Percentiles rank a stretch among this genome's conserved stretches.
These are phyloP conservation scores for Massariosphaeria phaeospora DNA, from an alignment of 495 filamentous ascomycete species.

Conservation along the genomic window DNA sequence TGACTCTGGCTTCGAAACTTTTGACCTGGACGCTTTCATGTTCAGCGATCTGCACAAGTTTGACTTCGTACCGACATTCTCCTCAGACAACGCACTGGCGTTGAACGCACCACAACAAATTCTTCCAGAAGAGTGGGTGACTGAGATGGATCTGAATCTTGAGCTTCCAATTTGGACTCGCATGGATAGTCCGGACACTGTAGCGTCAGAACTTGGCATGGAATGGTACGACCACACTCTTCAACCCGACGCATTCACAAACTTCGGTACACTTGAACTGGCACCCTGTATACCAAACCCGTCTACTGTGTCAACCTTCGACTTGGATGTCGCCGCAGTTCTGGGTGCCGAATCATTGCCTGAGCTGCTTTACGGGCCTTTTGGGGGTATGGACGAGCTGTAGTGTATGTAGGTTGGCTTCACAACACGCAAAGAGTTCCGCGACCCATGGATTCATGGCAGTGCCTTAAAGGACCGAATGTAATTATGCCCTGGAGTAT, in stretches of 20 bases:
- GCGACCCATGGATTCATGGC: no score
- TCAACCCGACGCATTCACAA: not conserved
- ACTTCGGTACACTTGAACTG: not conserved
- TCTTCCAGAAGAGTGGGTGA: not conserved
- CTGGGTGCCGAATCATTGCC: not conserved
- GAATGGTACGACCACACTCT: not conserved
- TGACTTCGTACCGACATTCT: not conserved
- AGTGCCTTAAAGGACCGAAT: no score
- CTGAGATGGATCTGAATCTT: conserved; percentile 6
- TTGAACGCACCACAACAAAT: not conserved
- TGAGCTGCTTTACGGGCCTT: not conserved
- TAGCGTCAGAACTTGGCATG: conserved; percentile 1
- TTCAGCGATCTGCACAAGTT: conserved; percentile 16
- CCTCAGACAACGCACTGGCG: not conserved
- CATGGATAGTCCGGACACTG: not conserved
- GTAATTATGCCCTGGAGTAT: no score
- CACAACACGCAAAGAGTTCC: no score
- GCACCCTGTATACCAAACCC: not conserved
- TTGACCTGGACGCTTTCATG: conserved; percentile 2
- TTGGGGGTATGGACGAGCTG: no score
- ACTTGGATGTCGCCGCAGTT: not conserved
- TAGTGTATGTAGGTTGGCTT: no score
- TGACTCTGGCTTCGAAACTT: not conserved
- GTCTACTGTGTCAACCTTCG: not conserved
- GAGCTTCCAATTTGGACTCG: not conserved